Evolutionary conservation across 2,329 filamentous ascomycete genomes (phyloP), one percentile per base, ranked within the genome.

Genomic region (Lachnellula cervina): DNA sequence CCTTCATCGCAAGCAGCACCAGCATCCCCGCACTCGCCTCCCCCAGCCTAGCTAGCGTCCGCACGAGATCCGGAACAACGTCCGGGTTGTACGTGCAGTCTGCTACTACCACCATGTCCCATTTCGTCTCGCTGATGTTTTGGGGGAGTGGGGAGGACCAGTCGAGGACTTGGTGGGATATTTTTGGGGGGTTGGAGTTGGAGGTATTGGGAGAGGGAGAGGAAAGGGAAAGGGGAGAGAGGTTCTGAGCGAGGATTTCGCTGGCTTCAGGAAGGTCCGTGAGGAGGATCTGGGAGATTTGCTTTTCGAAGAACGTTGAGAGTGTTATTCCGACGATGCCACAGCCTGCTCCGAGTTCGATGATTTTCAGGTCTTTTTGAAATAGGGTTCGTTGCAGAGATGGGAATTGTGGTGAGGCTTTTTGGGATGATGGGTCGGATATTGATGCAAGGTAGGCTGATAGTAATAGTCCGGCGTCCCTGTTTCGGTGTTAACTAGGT

Each of bases 71-170:
- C 2, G 83, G 81, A 51, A 86, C 78, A 57, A 82, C 86, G 63
- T 87, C 84, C 16, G 80, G 74, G 67, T 89, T 89, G 71, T 90
- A 90, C 1, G 86, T 89, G 70, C 87, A 89, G 68, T 90, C 87
- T 2, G 84, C 83, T 1, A 88, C 79, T 4, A 88, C 67, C 21
- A 89, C 76, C 35, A 89, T 65, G 67, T 87, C 80, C 63, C 82
- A 76, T 11, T 64, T 64, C 38, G 64, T 65, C 23, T 64, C 61
- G 21, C 63, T 64, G 11, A 76, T 47, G n/a, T 47, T 37, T 0
- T 50, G 0, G 8, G 66, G 61, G 6, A 84, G 69, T 3, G 75
- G 68, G 14, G 75, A 68, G n/a, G 82, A 77, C 86, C 87, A 90
- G 67, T 88, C 81, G 4, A 89, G 75, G 2, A 79, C 72, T 51